phyloP scores from a whole-genome alignment of 2,329 filamentous ascomycete genomes.

The Ophiostoma sp. region DNA sequence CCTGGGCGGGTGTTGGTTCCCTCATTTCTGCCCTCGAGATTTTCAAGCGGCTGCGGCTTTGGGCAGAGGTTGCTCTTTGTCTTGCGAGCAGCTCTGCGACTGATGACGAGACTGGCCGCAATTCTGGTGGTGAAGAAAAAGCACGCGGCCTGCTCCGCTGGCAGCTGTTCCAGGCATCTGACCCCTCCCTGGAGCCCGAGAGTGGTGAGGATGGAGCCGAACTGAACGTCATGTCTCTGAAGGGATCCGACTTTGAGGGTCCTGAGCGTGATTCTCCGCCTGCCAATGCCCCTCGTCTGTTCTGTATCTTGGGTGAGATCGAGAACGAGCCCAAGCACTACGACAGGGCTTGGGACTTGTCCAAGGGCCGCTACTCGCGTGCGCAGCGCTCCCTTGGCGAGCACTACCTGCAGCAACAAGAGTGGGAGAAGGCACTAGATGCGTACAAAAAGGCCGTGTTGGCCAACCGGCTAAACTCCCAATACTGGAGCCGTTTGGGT shows the following conservation, averaged over 20 bases:
- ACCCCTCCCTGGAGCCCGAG: constrained; percentile 33
- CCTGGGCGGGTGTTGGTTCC: constrained; percentile 89
- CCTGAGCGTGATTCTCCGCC: constrained; percentile 69
- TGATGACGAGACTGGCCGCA: constrained; percentile 57
- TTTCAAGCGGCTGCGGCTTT: constrained; percentile 88
- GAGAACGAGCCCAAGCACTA: constrained; percentile 75
- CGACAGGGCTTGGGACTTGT: constrained; percentile 84
- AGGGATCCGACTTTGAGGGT: constrained; percentile 55
- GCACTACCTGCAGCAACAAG: constrained; percentile 66
- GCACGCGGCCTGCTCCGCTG: constrained; percentile 74
- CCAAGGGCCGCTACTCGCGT: constrained; percentile 74
- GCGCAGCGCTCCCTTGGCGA: constrained; percentile 87
- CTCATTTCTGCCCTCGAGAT: constrained; percentile 90
- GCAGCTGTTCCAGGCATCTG: constrained; percentile 72
- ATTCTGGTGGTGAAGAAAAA: constrained; percentile 70
- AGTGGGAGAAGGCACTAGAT: constrained; percentile 68
- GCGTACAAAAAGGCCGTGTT: constrained; percentile 77
- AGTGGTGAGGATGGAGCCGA: constrained; percentile 53
- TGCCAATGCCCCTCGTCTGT: constrained; percentile 79
- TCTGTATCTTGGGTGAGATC: constrained; percentile 91
- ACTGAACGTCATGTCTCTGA: constrained; percentile 59
- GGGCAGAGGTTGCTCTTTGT: constrained; percentile 93
- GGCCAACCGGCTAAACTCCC: constrained; percentile 77
- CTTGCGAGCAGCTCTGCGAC: constrained; percentile 64
- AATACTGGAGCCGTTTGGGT: constrained; percentile 86